A percentile compares a stretch with the other conserved stretches of the same genome.
Conservation (phyloP, 1,284 basidiomycete species). For the Ceratobasidium sp. region DNA sequence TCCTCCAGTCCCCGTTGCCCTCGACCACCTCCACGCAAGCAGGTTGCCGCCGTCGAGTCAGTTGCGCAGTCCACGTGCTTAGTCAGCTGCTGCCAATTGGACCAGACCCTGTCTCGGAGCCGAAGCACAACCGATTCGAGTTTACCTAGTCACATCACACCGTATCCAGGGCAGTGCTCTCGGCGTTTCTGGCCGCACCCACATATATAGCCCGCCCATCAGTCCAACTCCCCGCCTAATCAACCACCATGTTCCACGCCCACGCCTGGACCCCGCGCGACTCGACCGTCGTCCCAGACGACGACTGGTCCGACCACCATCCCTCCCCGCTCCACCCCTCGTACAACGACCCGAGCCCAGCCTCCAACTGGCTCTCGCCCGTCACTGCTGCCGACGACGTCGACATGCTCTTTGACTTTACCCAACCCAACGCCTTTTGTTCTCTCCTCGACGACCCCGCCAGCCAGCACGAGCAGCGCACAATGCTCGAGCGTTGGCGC, state of each 20-base stretch:
- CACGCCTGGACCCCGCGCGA: conserved; percentile 35
- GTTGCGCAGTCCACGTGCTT: neutral
- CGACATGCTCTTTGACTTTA: conserved; percentile 36
- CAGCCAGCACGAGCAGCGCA: conserved; percentile 19
- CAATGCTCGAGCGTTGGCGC: conserved; percentile 40
- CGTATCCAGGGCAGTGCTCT: conserved; percentile 25
- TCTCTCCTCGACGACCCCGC: conserved; percentile 35
- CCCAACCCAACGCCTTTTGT: conserved; percentile 15
- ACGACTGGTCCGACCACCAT: conserved; percentile 45
- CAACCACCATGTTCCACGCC: conserved; percentile 22
- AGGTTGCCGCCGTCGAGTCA: neutral
- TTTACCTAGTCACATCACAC: conserved; percentile 1
- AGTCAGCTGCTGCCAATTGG: conserved; percentile 33
- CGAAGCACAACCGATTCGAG: too few relatives aligned
- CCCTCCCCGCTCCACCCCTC: conserved; percentile 34
- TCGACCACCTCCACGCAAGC: neutral
- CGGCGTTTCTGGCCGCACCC: neutral
- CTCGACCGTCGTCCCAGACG: conserved; percentile 4
- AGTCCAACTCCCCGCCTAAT: neutral
- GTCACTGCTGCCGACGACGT: conserved; percentile 28
- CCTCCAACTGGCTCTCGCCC: conserved; percentile 36
- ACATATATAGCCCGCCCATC: conserved; percentile 15
- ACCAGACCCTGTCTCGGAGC: conserved; percentile 10
- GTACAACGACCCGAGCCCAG: conserved; percentile 32
- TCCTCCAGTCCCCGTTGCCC: neutral